These are phyloP conservation scores for Phytomonas sp. DNA, from an alignment of 208 protist species.

Conservation along the genomic window DNA sequence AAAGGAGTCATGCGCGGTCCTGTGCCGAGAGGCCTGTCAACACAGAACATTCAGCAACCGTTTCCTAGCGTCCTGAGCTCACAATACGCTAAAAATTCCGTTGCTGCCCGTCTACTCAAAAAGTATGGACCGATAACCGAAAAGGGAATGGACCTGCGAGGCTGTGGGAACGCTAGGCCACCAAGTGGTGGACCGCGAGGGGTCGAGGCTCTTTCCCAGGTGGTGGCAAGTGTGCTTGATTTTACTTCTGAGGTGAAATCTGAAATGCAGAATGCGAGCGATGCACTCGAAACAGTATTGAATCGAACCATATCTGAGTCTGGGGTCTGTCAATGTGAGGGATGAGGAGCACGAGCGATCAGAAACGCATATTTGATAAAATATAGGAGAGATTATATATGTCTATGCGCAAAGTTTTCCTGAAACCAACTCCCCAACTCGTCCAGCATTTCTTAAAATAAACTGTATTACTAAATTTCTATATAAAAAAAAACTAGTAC, in stretches of 20 bases:
- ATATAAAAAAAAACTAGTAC: not conserved
- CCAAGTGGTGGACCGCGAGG: not conserved
- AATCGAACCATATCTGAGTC: conserved; percentile 24
- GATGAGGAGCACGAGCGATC: not conserved
- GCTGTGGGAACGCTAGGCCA: not conserved
- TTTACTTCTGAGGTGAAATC: conserved; percentile 57
- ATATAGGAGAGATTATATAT: conserved; percentile 8
- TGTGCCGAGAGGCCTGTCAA: not conserved
- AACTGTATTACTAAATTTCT: not conserved
- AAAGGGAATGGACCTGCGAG: not conserved
- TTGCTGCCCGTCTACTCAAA: not conserved
- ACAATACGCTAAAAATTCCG: not conserved
- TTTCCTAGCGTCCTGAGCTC: not conserved
- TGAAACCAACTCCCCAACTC: not conserved
- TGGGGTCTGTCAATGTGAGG: not conserved
- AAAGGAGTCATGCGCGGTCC: not conserved
- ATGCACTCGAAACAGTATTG: conserved; percentile 26
- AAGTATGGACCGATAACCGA: not conserved
- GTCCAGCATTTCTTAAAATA: not conserved
- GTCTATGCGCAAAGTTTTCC: not conserved
- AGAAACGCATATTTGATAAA: not conserved
- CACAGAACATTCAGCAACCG: not conserved
- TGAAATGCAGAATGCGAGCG: conserved; percentile 34
- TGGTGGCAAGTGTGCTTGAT: conserved; percentile 66
- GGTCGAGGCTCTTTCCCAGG: conserved; percentile 26